Evolutionary conservation across 768 basidiomycete species (phyloP).

Genomic region (Lactarius evosmus): DNA sequence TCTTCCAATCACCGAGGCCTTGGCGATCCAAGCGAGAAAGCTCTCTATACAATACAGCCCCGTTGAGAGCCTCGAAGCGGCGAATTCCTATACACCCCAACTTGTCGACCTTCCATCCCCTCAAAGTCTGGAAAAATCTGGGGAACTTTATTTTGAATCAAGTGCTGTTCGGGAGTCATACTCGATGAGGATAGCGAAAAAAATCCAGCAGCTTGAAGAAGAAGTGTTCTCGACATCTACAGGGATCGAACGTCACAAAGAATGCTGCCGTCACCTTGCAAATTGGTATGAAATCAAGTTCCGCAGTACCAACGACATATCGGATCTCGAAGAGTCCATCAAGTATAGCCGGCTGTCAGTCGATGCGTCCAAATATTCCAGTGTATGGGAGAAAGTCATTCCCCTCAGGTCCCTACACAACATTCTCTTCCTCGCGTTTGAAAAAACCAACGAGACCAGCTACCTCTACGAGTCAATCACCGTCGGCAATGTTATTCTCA

Average conservation of each 20-base stretch:
- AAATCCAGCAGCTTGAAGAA: background rate
- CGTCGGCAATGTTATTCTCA: background rate
- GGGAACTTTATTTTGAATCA: background rate
- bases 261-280: background rate
- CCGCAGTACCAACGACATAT: background rate
- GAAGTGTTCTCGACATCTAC: background rate
- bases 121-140: background rate
- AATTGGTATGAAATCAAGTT: background rate
- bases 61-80: background rate
- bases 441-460: background rate
- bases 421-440: background rate
- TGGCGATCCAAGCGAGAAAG: background rate
- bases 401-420: background rate
- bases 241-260: background rate
- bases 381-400: background rate
- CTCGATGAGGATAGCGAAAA: background rate
- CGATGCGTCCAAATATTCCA: background rate
- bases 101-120: background rate
- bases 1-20: background rate
- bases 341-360: slow-evolving; percentile 1
- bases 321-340: background rate
- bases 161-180: background rate
- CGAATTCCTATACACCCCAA: background rate
- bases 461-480: slow-evolving; percentile 5
- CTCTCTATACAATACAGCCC: background rate